These are phyloP conservation scores for Alternaria conjuncta DNA, from an alignment of 2,329 filamentous ascomycete genomes.

Conservation along the genomic window DNA sequence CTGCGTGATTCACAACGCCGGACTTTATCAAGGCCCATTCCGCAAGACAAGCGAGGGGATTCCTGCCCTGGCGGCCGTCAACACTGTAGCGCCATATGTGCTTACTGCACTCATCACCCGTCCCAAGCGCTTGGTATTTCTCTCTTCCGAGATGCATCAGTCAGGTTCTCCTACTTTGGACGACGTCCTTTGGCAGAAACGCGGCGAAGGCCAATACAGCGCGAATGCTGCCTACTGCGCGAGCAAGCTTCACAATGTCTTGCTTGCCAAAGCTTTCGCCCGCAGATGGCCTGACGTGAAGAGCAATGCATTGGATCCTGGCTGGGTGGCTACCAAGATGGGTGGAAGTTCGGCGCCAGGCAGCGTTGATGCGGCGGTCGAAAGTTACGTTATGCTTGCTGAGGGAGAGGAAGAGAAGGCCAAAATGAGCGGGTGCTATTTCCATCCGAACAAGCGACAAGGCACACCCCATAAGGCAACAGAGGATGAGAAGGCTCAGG, in stretches of 20 bases:
- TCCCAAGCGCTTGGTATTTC: constrained; percentile 59
- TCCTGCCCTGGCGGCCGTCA: constrained; percentile 61
- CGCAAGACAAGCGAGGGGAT: constrained; percentile 56
- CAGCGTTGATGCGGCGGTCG: constrained; percentile 55
- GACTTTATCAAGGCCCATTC: constrained; percentile 54
- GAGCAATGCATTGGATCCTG: constrained; percentile 59
- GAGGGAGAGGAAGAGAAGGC: constrained; percentile 45
- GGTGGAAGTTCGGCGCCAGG: constrained; percentile 58
- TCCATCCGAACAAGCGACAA: constrained; percentile 36
- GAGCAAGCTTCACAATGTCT: constrained; percentile 63
- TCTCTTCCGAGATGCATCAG: constrained; percentile 60
- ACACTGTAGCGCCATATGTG: constrained; percentile 65
- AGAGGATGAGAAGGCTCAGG: constrained; percentile 52
- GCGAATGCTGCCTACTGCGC: constrained; percentile 58
- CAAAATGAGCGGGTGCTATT: constrained; percentile 51
- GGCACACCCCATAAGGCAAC: constrained; percentile 34
- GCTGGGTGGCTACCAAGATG: constrained; percentile 64
- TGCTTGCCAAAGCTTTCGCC: constrained; percentile 63
- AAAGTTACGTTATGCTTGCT: constrained; percentile 58
- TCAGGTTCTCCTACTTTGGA: constrained; percentile 54
- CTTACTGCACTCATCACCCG: constrained; percentile 59
- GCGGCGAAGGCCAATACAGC: constrained; percentile 43
- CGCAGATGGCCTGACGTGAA: constrained; percentile 54
- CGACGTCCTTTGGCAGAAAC: constrained; percentile 50
- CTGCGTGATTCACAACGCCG: constrained; percentile 65